Percentiles rank a stretch among this genome's conserved stretches.
phyloP scores from a whole-genome alignment of 768 basidiomycete genomes.

The Dioszegia aurantiaca region DNA sequence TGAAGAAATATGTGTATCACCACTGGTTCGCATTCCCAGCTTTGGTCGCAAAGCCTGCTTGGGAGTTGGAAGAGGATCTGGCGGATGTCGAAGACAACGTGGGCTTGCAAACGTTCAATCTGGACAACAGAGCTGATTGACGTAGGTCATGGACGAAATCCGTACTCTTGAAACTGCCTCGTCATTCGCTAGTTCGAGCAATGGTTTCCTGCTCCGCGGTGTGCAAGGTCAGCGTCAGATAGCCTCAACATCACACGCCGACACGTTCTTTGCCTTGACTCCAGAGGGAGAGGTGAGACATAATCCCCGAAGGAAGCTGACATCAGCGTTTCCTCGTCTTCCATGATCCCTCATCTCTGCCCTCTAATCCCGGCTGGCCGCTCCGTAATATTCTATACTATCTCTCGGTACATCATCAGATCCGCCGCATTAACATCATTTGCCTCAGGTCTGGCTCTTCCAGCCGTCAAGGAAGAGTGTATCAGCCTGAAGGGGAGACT shows the following conservation, averaged over 20 bases:
- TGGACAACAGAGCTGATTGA: not conserved
- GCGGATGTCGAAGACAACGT: constrained; percentile 55
- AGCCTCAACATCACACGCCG: constrained; percentile 20
- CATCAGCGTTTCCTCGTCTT: constrained; percentile 62
- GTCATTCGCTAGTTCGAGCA: not conserved
- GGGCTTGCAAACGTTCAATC: constrained; percentile 35
- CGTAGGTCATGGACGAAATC: constrained; percentile 25
- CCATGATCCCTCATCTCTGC: constrained; percentile 78
- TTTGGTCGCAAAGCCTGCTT: constrained; percentile 80
- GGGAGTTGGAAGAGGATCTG: constrained; percentile 74
- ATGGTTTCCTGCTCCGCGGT: constrained; percentile 27
- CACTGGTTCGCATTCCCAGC: constrained; percentile 99
- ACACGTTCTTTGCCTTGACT: constrained; percentile 59
- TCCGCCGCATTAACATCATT: constrained; percentile 60
- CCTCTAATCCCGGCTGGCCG: constrained; percentile 81
- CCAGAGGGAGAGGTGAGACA: constrained; percentile 55
- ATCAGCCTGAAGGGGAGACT: constrained; percentile 4
- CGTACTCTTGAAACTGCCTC: not conserved
- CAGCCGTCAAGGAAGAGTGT: constrained; percentile 14
- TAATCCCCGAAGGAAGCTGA: constrained; percentile 11
- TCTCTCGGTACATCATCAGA: constrained; percentile 63
- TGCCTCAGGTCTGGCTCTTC: constrained; percentile 63
- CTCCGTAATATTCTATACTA: constrained; percentile 86
- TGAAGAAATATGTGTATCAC: constrained; percentile 96
- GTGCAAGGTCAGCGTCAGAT: constrained; percentile 13